Conservation (phyloP, 441 rosid species). For the Pelargonium cotyledonis region DNA sequence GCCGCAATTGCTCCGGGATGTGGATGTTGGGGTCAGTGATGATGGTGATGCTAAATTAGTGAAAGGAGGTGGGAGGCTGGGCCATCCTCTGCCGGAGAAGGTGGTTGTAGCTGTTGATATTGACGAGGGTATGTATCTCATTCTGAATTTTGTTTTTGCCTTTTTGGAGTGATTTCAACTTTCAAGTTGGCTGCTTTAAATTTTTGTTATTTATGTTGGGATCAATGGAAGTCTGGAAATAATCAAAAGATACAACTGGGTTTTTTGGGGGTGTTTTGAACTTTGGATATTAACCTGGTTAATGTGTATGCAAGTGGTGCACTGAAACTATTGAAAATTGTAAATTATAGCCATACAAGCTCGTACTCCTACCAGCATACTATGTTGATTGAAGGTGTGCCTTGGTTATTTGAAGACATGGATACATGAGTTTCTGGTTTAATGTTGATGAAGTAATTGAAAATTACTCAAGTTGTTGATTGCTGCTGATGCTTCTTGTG, state of each 20-base stretch:
- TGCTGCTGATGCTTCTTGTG: not conserved
- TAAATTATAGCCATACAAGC: not conserved
- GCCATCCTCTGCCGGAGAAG: slow-evolving; percentile 38
- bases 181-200: not conserved
- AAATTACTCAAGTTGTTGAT: not conserved
- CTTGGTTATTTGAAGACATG: slow-evolving; percentile 1
- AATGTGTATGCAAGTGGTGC: not conserved
- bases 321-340: not conserved
- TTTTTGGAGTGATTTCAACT: not conserved
- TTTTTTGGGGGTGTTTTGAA: not conserved
- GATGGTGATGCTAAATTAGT: slow-evolving; percentile 27
- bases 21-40: slow-evolving; percentile 33
- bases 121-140: slow-evolving; percentile 59
- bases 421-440: not conserved
- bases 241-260: not conserved
- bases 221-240: not conserved
- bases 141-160: not conserved
- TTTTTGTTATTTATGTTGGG: not conserved
- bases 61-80: slow-evolving; percentile 35
- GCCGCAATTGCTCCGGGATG: slow-evolving; percentile 35
- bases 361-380: not conserved
- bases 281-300: not conserved
- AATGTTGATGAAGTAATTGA: not conserved
- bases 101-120: slow-evolving; percentile 86
- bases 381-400: not conserved